Evolutionary conservation across 331 rosid species (phyloP).

Genomic region (Quercus phellos): DNA sequence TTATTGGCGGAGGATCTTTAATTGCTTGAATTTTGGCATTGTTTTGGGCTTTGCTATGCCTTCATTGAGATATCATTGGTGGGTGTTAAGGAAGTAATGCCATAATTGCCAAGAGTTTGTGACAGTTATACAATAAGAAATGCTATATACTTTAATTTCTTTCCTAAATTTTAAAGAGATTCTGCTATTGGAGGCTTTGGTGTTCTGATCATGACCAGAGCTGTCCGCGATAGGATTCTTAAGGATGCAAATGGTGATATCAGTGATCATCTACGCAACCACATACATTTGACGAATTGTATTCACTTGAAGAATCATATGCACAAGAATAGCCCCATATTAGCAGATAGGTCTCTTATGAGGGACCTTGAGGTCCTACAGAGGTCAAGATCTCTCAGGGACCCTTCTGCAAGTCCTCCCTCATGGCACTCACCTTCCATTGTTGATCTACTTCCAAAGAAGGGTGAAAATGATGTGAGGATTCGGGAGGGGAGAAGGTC

Average conservation of each 20-base stretch:
- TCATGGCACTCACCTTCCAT: slow-evolving; percentile 94
- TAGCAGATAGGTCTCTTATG: slow-evolving; percentile 85
- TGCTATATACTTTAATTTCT: slow-evolving; percentile 37
- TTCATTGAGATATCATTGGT: slow-evolving; percentile 17
- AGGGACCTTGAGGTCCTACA: slow-evolving; percentile 91
- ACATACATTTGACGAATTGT: slow-evolving; percentile 94
- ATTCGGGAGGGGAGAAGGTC: slow-evolving; percentile 77
- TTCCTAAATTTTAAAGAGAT: slow-evolving; percentile 44
- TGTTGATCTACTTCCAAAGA: slow-evolving; percentile 62
- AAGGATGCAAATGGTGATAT: slow-evolving; percentile 97
- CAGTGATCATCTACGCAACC: slow-evolving; percentile 92
- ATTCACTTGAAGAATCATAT: slow-evolving; percentile 98
- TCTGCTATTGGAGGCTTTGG: slow-evolving; percentile 34
- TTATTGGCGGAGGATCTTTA: slow-evolving; percentile 19
- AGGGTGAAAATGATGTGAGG: slow-evolving; percentile 51
- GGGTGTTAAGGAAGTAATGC: slow-evolving; percentile 14
- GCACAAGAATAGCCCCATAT: slow-evolving; percentile 94
- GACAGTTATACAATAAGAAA: slow-evolving; percentile 23
- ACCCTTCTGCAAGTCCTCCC: slow-evolving; percentile 97
- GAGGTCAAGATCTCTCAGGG: slow-evolving; percentile 86
- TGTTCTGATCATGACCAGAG: slow-evolving; percentile 89
- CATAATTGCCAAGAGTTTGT: slow-evolving; percentile 29
- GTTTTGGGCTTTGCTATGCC: slow-evolving; percentile 23
- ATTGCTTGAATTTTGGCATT: slow-evolving; percentile 31
- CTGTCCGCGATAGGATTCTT: slow-evolving; percentile 79